phyloP scores from a whole-genome alignment of 2,329 filamentous ascomycete species.

The Fusarium lyarnte region DNA sequence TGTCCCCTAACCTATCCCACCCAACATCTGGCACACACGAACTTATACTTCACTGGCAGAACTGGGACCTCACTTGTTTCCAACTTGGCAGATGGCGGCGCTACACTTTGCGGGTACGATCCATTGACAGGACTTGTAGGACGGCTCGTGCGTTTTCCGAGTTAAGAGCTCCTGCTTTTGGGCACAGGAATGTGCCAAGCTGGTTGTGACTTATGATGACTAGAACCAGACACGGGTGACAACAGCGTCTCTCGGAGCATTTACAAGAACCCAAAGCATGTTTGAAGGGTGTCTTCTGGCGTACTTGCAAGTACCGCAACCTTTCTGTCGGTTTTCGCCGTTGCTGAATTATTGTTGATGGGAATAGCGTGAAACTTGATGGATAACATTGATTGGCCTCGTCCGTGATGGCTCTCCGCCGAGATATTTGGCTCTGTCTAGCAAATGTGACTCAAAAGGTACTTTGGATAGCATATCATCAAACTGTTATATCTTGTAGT shows the following conservation, averaged over 20 bases:
- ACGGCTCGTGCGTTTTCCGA: conserved; percentile 22
- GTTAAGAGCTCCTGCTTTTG: conserved; percentile 5
- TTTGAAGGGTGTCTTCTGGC: not conserved
- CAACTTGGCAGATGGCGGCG: conserved; percentile 9
- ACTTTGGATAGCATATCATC: not conserved
- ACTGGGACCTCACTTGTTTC: not conserved
- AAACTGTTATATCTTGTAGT: not conserved
- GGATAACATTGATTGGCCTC: not conserved
- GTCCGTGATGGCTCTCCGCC: not conserved
- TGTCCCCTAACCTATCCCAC: not conserved
- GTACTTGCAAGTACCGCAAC: not conserved
- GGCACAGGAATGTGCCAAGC: conserved; percentile 36
- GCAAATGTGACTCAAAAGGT: not conserved
- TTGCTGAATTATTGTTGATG: not conserved
- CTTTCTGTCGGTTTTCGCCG: not conserved
- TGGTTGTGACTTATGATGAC: not conserved
- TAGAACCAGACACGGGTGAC: not conserved
- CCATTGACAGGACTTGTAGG: conserved; percentile 20
- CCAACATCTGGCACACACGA: not conserved
- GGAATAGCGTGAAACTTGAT: not conserved
- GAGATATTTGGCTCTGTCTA: not conserved
- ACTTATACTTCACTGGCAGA: not conserved
- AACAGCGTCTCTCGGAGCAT: not conserved
- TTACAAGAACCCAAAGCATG: not conserved
- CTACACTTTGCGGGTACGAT: conserved; percentile 7